Conservation (phyloP, 2,329 filamentous ascomycete genomes). For the Alternaria viburni region DNA sequence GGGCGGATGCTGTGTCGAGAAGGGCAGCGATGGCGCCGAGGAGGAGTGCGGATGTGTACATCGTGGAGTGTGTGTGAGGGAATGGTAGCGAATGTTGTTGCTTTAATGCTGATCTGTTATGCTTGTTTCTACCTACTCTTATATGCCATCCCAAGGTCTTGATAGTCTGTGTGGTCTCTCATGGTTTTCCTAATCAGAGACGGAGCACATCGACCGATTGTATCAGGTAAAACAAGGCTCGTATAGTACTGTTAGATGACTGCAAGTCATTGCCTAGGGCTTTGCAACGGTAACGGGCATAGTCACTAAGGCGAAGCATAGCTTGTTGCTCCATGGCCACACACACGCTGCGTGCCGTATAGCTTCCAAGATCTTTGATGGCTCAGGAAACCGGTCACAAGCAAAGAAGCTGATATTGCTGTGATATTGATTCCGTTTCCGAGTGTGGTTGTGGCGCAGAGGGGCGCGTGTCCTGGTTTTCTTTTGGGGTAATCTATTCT, state of each 20-base stretch:
- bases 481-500: slow-evolving; percentile 23
- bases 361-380: background rate
- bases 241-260: slow-evolving; percentile 10
- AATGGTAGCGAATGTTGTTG: background rate
- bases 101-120: background rate
- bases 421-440: slow-evolving; percentile 16
- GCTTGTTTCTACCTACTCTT: background rate
- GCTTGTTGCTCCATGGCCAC: slow-evolving; percentile 7
- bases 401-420: slow-evolving; percentile 19
- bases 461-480: slow-evolving; percentile 6
- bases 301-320: background rate
- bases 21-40: slow-evolving; percentile 26
- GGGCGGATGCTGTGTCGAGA: slow-evolving; percentile 32
- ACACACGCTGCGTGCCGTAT: slow-evolving; percentile 1
- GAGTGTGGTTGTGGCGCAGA: slow-evolving; percentile 5
- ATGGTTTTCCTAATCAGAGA: background rate
- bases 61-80: slow-evolving; percentile 5
- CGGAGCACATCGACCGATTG: slow-evolving; percentile 2
- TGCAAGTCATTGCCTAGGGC: slow-evolving; percentile 2
- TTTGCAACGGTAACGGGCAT: slow-evolving; percentile 7
- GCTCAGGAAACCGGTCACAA: background rate
- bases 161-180: background rate
- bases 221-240: background rate
- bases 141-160: slow-evolving; percentile 1
- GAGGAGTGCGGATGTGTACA: slow-evolving; percentile 26